phyloP scores from a whole-genome alignment of 352 stramenopile genomes.

The Globisporangium recalcitrans region DNA sequence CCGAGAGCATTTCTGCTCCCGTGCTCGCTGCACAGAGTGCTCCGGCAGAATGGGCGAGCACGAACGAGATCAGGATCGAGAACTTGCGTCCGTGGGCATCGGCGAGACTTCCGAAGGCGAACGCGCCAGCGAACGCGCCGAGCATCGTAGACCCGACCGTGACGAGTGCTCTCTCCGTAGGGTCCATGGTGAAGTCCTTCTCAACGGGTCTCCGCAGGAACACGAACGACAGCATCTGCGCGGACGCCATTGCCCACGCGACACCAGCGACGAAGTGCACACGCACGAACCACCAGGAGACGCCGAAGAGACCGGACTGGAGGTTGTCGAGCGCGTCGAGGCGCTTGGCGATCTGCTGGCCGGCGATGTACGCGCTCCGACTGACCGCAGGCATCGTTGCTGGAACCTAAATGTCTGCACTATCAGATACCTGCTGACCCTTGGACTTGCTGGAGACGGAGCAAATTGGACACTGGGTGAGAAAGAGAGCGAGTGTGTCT shows the following conservation, averaged over 20 bases:
- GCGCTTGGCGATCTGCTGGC: constrained; percentile 2
- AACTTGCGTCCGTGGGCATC: constrained; percentile 43
- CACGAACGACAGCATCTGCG: neutral
- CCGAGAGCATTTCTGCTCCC: constrained; percentile 25
- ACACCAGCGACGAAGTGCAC: neutral
- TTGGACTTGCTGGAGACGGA: neutral
- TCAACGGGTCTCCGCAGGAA: neutral
- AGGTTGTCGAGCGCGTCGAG: constrained; percentile 3
- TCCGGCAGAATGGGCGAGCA: constrained; percentile 30
- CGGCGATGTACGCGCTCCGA: neutral
- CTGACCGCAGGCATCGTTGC: neutral
- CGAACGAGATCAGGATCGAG: constrained; percentile 30
- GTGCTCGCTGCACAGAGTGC: constrained; percentile 28
- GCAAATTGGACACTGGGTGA: neutral
- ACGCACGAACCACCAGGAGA: constrained; percentile 8
- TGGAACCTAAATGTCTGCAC: neutral
- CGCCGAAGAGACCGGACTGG: neutral
- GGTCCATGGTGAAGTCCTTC: neutral
- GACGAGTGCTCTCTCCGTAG: neutral
- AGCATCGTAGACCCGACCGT: constrained; percentile 13
- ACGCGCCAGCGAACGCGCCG: constrained; percentile 29
- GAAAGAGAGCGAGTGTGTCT: neutral
- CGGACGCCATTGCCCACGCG: neutral
- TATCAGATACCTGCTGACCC: neutral
- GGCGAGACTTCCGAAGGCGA: constrained; percentile 43